phyloP scores from a whole-genome alignment of 2,329 filamentous ascomycete species.

The Cytospora piceicola region DNA sequence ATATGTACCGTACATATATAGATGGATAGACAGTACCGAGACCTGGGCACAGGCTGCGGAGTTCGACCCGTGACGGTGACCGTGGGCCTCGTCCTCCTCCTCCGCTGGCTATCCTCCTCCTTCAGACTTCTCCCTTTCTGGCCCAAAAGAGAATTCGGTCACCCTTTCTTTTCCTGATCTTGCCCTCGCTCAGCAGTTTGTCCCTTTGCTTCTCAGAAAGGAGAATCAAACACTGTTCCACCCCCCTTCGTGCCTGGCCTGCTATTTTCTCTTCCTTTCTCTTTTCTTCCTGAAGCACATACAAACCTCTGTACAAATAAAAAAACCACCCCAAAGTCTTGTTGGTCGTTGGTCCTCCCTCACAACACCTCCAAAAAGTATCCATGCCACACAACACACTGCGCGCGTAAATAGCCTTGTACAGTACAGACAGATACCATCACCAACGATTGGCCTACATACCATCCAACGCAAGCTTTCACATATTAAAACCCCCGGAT shows the following conservation, averaged over 20 bases:
- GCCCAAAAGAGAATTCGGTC: constrained; percentile 6
- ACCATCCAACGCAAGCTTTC: not conserved
- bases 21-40: not conserved
- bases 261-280: constrained; percentile 23
- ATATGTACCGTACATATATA: not conserved
- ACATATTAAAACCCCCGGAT: constrained; percentile 10
- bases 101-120: constrained; percentile 13
- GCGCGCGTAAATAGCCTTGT: constrained; percentile 22
- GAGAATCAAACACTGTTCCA: constrained; percentile 6
- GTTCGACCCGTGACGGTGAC: not conserved
- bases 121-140: constrained; percentile 15
- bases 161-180: constrained; percentile 19
- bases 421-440: constrained; percentile 3
- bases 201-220: constrained; percentile 3
- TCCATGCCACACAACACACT: constrained; percentile 17
- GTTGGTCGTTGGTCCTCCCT: constrained; percentile 4
- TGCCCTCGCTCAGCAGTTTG: not conserved
- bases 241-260: not conserved
- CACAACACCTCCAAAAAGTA: not conserved
- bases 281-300: constrained; percentile 33
- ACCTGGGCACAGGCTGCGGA: not conserved
- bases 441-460: not conserved
- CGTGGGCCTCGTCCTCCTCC: constrained; percentile 4
- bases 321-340: constrained; percentile 8
- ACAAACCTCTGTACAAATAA: constrained; percentile 22